phyloP scores from a whole-genome alignment of 2,329 filamentous ascomycete species.

The Colletotrichum chrysophilum region DNA sequence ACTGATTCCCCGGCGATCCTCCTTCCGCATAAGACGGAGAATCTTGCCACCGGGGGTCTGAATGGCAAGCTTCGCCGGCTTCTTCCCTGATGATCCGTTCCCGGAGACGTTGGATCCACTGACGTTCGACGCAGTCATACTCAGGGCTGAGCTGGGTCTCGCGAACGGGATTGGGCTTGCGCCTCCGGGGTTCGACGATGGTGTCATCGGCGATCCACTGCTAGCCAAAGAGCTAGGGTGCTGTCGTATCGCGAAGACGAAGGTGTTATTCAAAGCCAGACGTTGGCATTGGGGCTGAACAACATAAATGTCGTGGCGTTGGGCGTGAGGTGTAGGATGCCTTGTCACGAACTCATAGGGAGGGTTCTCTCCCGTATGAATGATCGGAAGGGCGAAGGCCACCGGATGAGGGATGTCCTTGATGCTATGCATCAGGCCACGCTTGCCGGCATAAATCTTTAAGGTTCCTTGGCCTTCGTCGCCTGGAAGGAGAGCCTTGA shows the following conservation, averaged over 20 bases:
- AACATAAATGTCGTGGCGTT: slow-evolving; percentile 95
- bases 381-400: slow-evolving; percentile 86
- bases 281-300: slow-evolving; percentile 92
- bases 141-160: slow-evolving; percentile 68
- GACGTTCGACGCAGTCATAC: slow-evolving; percentile 64
- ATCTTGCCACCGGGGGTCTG: slow-evolving; percentile 96
- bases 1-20: slow-evolving; percentile 64
- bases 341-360: slow-evolving; percentile 91
- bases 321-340: slow-evolving; percentile 97
- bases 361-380: slow-evolving; percentile 91
- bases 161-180: slow-evolving; percentile 66
- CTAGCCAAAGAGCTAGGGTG: slow-evolving; percentile 69
- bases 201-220: slow-evolving; percentile 43
- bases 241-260: slow-evolving; percentile 94
- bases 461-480: slow-evolving; percentile 89
- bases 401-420: slow-evolving; percentile 94
- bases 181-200: slow-evolving; percentile 51
- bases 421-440: slow-evolving; percentile 96
- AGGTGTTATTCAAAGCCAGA: slow-evolving; percentile 93
- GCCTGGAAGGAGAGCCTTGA: slow-evolving; percentile 90
- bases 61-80: slow-evolving; percentile 94
- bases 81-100: slow-evolving; percentile 65
- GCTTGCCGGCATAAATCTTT: slow-evolving; percentile 92
- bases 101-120: slow-evolving; percentile 62
- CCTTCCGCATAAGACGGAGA: slow-evolving; percentile 83